phyloP scores from a whole-genome alignment of 768 basidiomycete genomes.

The Mycena chlorophos region DNA sequence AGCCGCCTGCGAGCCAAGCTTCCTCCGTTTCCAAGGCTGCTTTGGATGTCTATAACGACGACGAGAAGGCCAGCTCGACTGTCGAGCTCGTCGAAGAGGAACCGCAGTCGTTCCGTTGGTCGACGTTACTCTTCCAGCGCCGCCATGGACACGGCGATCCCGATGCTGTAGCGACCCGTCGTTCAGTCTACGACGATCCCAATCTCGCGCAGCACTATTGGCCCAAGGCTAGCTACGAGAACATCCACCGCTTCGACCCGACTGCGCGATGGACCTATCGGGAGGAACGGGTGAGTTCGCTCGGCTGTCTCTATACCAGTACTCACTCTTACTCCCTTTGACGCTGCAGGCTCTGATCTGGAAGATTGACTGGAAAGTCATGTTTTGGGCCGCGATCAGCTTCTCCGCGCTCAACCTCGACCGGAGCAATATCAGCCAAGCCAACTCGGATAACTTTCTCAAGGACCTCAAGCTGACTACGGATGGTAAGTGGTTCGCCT shows the following conservation, averaged over 20 bases:
- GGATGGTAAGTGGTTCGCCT: slow-evolving; percentile 30
- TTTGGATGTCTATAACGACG: slow-evolving; percentile 16
- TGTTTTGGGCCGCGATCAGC: slow-evolving; percentile 55
- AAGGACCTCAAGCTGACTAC: slow-evolving; percentile 55
- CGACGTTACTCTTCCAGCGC: slow-evolving; percentile 36
- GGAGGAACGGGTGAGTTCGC: slow-evolving; percentile 46
- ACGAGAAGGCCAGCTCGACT: neutral
- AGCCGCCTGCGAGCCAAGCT: neutral
- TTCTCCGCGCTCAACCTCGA: slow-evolving; percentile 61
- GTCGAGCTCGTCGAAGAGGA: slow-evolving; percentile 39
- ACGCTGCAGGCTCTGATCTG: slow-evolving; percentile 43
- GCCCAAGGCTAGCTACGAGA: slow-evolving; percentile 56
- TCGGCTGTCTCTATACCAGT: neutral
- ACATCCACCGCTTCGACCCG: slow-evolving; percentile 56
- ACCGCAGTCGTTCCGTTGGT: slow-evolving; percentile 36
- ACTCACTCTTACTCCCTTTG: neutral
- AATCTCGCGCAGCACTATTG: slow-evolving; percentile 44
- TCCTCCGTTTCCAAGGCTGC: neutral
- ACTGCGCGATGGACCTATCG: slow-evolving; percentile 58
- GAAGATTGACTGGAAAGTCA: slow-evolving; percentile 63
- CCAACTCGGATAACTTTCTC: slow-evolving; percentile 61
- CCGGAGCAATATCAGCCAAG: slow-evolving; percentile 54
- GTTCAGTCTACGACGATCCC: slow-evolving; percentile 55
- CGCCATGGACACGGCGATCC: slow-evolving; percentile 26
- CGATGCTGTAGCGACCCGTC: slow-evolving; percentile 48